Evolutionary conservation across 2,329 filamentous ascomycete species (phyloP), one percentile per base, ranked within the genome.

Genomic region (Neoarthrinium moseri): DNA sequence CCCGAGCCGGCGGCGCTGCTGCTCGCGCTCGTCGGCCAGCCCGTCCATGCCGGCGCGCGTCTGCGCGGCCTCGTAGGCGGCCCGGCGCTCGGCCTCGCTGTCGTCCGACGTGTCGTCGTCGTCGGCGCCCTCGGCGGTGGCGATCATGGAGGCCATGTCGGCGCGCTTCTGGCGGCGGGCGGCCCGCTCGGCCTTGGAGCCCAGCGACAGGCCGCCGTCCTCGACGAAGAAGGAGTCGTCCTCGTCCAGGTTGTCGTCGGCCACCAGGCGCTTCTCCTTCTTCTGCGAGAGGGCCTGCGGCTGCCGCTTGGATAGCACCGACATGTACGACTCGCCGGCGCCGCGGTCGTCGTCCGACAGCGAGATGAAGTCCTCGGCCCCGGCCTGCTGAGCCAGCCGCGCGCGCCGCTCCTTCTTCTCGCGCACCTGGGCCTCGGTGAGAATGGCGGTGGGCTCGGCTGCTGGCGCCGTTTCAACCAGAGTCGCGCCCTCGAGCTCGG

Each of bases 211-310:
- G 6, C 82, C 81, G 7, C 88, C 90, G 60, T 96, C 89, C 32
- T 94, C 88, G 7, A 94, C 89, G 57, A 89, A 96, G 45, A 92
- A 86, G 49, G 97, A 92, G 56, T 95, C 97, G 0, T 91, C 91
- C 68, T 97, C 94, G 29, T 88, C 89, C 0, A 96, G 78, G 59
- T 97, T 90, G 62, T 97, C 92, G 56, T 97, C 92, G 26, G 78
- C 80, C 5, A 91, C 79, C 2, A 97, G 77, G 2, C 92, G 80
- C 5, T 86, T 87, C 50, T 91, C 79, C 26, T 81, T 78, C 53
- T 86, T 82, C 56, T 84, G 81, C 52, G 81, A 81, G 15, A 71
- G 68, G 42, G 74, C 69, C 3, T 77, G 61, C 2, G 80, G 42
- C 63, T 63, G 40, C 72, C 67, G 71, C 2, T 51, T 55, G 6